Conservation (phyloP, 331 rosid species). For the Rosa hybrid region DNA sequence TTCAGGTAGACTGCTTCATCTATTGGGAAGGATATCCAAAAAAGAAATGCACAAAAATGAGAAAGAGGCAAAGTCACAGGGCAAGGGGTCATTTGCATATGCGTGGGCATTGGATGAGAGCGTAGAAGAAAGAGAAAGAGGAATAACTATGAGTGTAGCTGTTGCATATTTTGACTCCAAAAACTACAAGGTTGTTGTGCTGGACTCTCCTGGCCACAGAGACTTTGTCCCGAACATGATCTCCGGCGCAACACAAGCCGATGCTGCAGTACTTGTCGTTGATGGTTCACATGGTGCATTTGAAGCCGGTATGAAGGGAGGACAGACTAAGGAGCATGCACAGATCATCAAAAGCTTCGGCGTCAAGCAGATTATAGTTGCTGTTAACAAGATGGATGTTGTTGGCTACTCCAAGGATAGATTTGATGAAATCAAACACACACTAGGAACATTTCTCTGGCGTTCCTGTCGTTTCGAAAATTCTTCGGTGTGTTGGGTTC, state of each 20-base stretch:
- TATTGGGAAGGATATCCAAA: conserved; percentile 73
- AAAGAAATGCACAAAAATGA: conserved; percentile 95
- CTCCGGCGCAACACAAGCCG: conserved; percentile 95
- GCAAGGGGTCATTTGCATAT: conserved; percentile 93
- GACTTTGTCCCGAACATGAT: conserved; percentile 97
- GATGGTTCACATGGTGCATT: conserved; percentile 90
- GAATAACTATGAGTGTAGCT: conserved; percentile 93
- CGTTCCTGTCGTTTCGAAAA: conserved; percentile 81
- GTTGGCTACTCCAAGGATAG: conserved; percentile 78
- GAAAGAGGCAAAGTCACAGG: conserved; percentile 89
- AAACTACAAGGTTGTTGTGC: conserved; percentile 82
- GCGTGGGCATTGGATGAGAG: conserved; percentile 98
- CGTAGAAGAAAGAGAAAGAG: conserved; percentile 95
- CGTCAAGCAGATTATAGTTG: conserved; percentile 87
- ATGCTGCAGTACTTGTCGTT: conserved; percentile 86
- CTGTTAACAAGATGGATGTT: conserved; percentile 85
- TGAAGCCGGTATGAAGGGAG: conserved; percentile 98
- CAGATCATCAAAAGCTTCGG: conserved; percentile 95
- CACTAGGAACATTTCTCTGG: conserved; percentile 60
- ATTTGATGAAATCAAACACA: conserved; percentile 69
- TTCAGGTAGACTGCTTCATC: conserved; percentile 80
- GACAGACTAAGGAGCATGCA: conserved; percentile 81
- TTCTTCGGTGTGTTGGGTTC: conserved; percentile 74
- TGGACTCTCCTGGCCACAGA: conserved; percentile 96
- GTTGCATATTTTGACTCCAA: conserved; percentile 94